These are phyloP conservation scores for Syncephalastrum monosporum DNA, from an alignment of 371 early-diverging fungal genomes.

Conservation along the genomic window DNA sequence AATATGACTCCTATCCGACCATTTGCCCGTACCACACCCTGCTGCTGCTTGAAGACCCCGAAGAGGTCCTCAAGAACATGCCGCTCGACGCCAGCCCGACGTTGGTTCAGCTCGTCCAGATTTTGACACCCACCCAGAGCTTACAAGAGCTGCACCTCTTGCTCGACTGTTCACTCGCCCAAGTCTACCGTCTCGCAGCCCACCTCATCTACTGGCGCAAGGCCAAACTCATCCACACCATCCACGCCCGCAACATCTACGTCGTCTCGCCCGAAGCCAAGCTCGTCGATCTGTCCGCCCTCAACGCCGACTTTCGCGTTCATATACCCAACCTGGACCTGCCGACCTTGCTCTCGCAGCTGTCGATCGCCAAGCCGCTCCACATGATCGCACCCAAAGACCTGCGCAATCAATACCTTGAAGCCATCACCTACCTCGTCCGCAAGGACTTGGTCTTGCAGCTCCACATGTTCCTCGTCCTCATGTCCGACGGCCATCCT, in stretches of 20 bases:
- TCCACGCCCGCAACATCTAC: conserved; percentile 78
- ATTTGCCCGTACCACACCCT: conserved; percentile 87
- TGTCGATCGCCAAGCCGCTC: conserved; percentile 75
- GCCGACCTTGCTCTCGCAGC: conserved; percentile 64
- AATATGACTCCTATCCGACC: conserved; percentile 68
- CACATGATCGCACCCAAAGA: conserved; percentile 68
- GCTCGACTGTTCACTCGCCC: conserved; percentile 87
- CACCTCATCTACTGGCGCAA: conserved; percentile 92
- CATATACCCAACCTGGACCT: conserved; percentile 71
- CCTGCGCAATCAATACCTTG: conserved; percentile 68
- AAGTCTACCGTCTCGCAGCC: conserved; percentile 84
- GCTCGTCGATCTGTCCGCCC: conserved; percentile 45
- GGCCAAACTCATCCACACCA: conserved; percentile 84
- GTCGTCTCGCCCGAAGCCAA: conserved; percentile 71
- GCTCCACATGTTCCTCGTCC: conserved; percentile 78
- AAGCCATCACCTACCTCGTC: conserved; percentile 79
- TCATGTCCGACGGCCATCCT: conserved; percentile 28
- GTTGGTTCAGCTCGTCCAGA: conserved; percentile 80
- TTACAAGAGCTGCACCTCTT: conserved; percentile 79
- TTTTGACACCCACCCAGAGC: conserved; percentile 84
- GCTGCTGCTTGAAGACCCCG: conserved; percentile 79
- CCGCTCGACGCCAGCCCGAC: conserved; percentile 85
- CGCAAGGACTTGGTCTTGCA: conserved; percentile 78
- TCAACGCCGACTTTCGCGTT: conserved; percentile 61
- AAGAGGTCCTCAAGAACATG: conserved; percentile 75